These are phyloP conservation scores for Diaporthe citriasiana DNA, from an alignment of 2,329 filamentous ascomycete species.

Conservation along the genomic window DNA sequence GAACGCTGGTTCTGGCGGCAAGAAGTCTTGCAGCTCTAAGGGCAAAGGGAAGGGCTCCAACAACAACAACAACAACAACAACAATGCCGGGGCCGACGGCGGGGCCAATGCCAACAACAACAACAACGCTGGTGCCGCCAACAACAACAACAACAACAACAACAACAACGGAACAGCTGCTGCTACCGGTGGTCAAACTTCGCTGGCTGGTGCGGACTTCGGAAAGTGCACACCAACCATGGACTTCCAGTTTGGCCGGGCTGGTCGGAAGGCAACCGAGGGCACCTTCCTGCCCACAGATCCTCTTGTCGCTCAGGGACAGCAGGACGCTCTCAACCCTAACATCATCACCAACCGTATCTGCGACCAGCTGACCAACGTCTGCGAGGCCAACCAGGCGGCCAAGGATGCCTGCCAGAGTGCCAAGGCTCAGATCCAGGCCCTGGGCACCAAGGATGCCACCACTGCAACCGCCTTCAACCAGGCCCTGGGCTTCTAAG, in stretches of 20 bases:
- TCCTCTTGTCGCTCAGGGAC: conserved; percentile 66
- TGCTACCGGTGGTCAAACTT: conserved; percentile 35
- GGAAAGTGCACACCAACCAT: conserved; percentile 65
- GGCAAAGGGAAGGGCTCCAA: conserved; percentile 24
- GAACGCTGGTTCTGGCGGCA: conserved; percentile 10
- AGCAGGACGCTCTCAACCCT: conserved; percentile 39
- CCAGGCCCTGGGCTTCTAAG: conserved; percentile 56
- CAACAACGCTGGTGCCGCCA: conserved; percentile 41
- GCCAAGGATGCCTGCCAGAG: conserved; percentile 67
- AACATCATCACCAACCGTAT: conserved; percentile 73
- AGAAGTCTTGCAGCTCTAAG: conserved; percentile 21
- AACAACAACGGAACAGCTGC: conserved; percentile 46
- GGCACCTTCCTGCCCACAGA: conserved; percentile 73
- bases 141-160: conserved; percentile 43
- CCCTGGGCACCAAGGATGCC: conserved; percentile 53
- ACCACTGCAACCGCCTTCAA: conserved; percentile 59
- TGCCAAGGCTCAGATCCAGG: conserved; percentile 60
- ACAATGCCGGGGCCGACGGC: background rate
- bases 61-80: conserved; percentile 42
- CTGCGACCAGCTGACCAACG: conserved; percentile 77
- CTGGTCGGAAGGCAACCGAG: conserved; percentile 63
- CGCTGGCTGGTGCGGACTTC: conserved; percentile 59
- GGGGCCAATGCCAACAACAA: background rate
- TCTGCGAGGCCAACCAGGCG: conserved; percentile 73
- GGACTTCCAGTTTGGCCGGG: conserved; percentile 69